Base-by-base conservation (phyloP, 495 filamentous ascomycete species). In the Penicillium coprophilum region DNA sequence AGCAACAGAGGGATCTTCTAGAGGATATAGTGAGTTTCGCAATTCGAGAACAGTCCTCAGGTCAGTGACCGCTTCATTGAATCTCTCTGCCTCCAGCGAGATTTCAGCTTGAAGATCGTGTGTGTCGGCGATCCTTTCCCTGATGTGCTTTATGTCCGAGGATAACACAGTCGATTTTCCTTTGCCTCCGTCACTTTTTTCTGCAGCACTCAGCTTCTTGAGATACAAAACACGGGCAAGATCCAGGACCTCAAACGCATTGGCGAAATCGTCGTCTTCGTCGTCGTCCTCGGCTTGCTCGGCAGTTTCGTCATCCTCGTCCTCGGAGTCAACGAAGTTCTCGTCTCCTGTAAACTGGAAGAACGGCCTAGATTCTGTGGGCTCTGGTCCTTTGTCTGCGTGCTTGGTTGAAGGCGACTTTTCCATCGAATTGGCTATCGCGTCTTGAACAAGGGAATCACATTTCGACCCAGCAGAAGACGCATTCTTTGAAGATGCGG, bases 271-370 rank as follows among this genome's bases (percentile, higher is more conserved):
- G 62, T 98, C 94, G 13, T 96, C 91, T 12, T 92, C 89, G 50
- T 90, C 89, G 1, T 86, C 85, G 8, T 83, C 86, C 10, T 69
- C 73, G 0, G 40, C 71, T 15, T 56, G 63, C 10, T 79, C 80
- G 3, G 65, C 75, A 11, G 67, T 71, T 11, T 76, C 79, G 19
- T 77, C 82, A 28, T 86, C 88, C 27, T 92, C 91, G 1, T 86
- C 87, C 46, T 91, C 87, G 2, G 80, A 82, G 46, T 85, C 83
- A 34, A 90, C 90, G 72, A 88, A 96, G 64, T 95, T 92, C 70
- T 96, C 93, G 61, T 97, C 94, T 41, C 95, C 95, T 1, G 86
- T 89, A 63, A 97, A 96, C 58, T 94, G 89, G 69, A 98, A 97
- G 48, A 88, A 83, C 1, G 90, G 82, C 69, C 91, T 93, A 56